These are phyloP conservation scores for Asparagopsis taxiformis DNA, from an alignment of 31 red algal genomes.

Conservation along the genomic window DNA sequence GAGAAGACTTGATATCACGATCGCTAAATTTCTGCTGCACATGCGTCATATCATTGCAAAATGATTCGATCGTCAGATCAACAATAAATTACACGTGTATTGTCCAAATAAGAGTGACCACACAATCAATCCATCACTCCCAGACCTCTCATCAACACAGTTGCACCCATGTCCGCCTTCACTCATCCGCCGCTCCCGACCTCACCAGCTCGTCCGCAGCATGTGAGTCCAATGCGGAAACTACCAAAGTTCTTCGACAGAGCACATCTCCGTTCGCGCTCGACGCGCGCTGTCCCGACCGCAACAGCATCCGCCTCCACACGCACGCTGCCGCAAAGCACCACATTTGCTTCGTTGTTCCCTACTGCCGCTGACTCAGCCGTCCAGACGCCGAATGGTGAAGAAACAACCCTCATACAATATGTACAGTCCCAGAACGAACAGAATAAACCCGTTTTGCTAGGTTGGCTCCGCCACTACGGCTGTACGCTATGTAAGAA, in stretches of 20 bases:
- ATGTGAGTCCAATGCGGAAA: background rate
- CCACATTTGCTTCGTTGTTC: no score
- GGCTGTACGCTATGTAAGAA: conserved; percentile 73
- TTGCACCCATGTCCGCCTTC: background rate
- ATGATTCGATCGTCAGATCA: no score
- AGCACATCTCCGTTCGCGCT: no score
- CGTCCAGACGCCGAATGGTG: conserved; percentile 12
- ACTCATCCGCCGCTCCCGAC: background rate
- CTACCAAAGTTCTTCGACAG: no score
- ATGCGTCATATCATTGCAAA: no score
- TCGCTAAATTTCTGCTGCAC: no score
- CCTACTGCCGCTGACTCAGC: no score
- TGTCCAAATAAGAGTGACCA: no score
- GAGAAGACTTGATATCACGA: no score
- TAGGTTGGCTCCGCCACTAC: conserved; percentile 78
- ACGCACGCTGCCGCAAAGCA: no score
- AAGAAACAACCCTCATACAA: conserved; percentile 10
- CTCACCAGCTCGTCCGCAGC: background rate
- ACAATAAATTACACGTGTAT: no score
- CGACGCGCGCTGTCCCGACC: background rate
- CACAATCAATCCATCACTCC: background rate
- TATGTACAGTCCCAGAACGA: conserved; percentile 18
- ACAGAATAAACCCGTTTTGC: conserved; percentile 11
- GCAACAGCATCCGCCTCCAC: conserved; percentile 26
- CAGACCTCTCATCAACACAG: background rate